Percentiles rank a stretch among this genome's conserved stretches.
Evolutionary conservation across 1,284 basidiomycete species (phyloP).

Genomic region (Phlebopus sp.): DNA sequence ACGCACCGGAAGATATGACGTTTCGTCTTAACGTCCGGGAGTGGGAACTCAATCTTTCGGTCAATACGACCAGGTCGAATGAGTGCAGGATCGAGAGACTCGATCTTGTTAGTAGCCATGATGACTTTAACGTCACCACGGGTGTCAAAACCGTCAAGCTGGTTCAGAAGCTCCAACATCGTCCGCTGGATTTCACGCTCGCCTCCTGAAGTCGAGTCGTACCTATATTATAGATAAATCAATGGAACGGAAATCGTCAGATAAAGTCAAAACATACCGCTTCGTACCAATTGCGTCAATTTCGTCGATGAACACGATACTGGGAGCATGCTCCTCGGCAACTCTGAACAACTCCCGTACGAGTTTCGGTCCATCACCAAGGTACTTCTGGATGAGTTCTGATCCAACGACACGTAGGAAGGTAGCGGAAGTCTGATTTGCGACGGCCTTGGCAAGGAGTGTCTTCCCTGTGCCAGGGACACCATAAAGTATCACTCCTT

Average conservation of each 20-base stretch:
- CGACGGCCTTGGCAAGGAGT: slow-evolving; percentile 95
- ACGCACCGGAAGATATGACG: slow-evolving; percentile 92
- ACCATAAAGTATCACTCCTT: slow-evolving; percentile 98
- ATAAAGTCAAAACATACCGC: slow-evolving; percentile 52
- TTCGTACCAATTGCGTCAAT: slow-evolving; percentile 99
- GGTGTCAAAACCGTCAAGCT: slow-evolving; percentile 99
- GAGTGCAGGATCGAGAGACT: slow-evolving; percentile 93
- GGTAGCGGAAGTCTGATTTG: slow-evolving; percentile 98
- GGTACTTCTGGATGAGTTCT: slow-evolving; percentile 98
- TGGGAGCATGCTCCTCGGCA: slow-evolving; percentile 96
- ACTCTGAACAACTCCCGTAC: slow-evolving; percentile 97
- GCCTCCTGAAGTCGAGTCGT: slow-evolving; percentile 96
- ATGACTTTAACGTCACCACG: slow-evolving; percentile 98
- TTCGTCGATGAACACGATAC: slow-evolving; percentile 99
- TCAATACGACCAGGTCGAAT: slow-evolving; percentile 99
- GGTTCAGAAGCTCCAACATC: slow-evolving; percentile 98
- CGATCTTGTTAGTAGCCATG: slow-evolving; percentile 92
- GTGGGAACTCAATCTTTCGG: slow-evolving; percentile 94
- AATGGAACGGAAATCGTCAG: neutral
- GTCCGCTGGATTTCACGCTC: slow-evolving; percentile 99
- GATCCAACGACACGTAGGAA: slow-evolving; percentile 98
- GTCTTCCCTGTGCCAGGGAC: slow-evolving; percentile 99
- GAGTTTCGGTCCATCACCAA: slow-evolving; percentile 98
- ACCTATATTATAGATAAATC: slow-evolving; percentile 42
- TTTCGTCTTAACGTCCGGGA: slow-evolving; percentile 95